Conservation (phyloP, 495 filamentous ascomycete species). For the Haplographium delicatum region DNA sequence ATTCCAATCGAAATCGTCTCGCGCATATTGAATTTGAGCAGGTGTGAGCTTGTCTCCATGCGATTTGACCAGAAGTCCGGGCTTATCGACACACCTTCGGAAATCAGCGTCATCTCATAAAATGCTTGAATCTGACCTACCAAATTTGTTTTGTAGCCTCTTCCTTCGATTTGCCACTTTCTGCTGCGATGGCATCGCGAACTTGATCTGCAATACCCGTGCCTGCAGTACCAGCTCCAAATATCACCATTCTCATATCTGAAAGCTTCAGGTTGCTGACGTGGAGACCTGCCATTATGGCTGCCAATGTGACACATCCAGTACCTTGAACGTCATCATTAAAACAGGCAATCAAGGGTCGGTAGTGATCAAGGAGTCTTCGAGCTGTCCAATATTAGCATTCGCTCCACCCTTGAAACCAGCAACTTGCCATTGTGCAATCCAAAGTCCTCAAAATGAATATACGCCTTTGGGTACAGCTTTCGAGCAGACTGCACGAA, state of each 20-base stretch:
- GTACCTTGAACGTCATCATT: constrained; percentile 93
- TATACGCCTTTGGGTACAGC: constrained; percentile 72
- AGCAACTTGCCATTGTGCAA: constrained; percentile 36
- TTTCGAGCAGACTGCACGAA: constrained; percentile 65
- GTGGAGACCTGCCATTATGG: constrained; percentile 66
- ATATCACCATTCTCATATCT: constrained; percentile 67
- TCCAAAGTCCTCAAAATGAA: constrained; percentile 73
- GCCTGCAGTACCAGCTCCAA: constrained; percentile 81
- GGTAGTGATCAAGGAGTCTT: constrained; percentile 69
- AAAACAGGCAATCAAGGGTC: constrained; percentile 70
- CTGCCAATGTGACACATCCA: constrained; percentile 79
- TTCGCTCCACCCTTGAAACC: neutral
- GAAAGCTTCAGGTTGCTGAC: constrained; percentile 60
- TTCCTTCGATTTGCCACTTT: constrained; percentile 59
- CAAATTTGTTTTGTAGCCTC: constrained; percentile 82
- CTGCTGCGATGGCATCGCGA: constrained; percentile 66
- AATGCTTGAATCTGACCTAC: no score
- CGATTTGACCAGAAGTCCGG: constrained; percentile 67
- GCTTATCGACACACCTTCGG: constrained; percentile 85
- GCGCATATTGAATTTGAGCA: constrained; percentile 63
- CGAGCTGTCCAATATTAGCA: constrained; percentile 33
- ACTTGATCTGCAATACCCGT: constrained; percentile 87
- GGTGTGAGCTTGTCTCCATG: constrained; percentile 51
- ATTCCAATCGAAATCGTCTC: constrained; percentile 59
- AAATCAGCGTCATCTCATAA: no score